Base-by-base conservation (phyloP, 257 asterid species). In the Przewalskia tangutica region DNA sequence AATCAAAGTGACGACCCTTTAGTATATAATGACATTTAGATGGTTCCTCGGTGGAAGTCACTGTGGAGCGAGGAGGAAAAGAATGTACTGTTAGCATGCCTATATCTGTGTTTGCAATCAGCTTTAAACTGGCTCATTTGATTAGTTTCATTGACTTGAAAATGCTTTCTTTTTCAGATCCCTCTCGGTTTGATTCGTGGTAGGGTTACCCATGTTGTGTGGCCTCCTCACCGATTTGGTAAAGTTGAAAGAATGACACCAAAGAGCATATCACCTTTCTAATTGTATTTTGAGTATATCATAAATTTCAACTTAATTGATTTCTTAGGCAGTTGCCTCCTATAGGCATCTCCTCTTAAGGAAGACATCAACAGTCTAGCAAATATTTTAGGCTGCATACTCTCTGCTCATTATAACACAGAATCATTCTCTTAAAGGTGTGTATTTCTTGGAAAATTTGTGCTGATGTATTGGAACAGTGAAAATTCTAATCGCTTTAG, bases 201-300 rank as follows among this genome's bases (percentile, higher is more conserved):
- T 54, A 91, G 98, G 50, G 90, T 90, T 20, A 93, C 97, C 4
- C 97, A 92, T 78, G 85, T 92, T 60, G 85, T 93, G 27, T 94
- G 99, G 98, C 98, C 98, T 50, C 98, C 98, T 63, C 92, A 91
- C 71, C 86, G 98, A 83, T 20, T 91, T 13, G 97, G 98, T 67
- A 86, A 82, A 88, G 89, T 93, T 81, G 84, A 85, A 81, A 58
- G 91, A 59, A 83, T 77, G 50, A 67, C 77, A 67, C 79, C 85
- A 78, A 82, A 62, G 13, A 85, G 84, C 67, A 70, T 73, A 40
- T 50, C 88, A 2, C 23, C 77, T 16, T 75, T 87, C 44, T 87
- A 81, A 77, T 81, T 82, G 70, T 51, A 77, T 58, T 66, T 46
- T 80, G 70, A 67, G 42, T 81, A 23, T 7, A 32, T 27, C 7